Evolutionary conservation across 164 flowering plant genomes (phyloP).

Genomic region (Cinnamomum chago): DNA sequence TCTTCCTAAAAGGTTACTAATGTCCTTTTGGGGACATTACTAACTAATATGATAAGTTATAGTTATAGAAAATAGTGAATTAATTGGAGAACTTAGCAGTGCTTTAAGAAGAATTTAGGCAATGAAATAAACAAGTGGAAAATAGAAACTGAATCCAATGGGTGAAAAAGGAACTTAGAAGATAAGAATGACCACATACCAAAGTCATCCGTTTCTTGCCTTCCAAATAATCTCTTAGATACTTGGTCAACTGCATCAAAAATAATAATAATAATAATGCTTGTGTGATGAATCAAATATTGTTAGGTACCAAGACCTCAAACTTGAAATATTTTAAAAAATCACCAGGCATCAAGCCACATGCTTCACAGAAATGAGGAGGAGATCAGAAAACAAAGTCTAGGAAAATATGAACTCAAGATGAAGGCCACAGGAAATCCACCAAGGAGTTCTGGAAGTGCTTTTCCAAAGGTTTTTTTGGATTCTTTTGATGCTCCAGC

Average conservation of each 20-base stretch:
- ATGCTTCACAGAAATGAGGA: background rate
- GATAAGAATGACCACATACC: conserved; percentile 36
- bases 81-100: background rate
- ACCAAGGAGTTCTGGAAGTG: conserved; percentile 87
- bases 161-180: background rate
- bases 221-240: conserved; percentile 78
- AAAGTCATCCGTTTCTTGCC: conserved; percentile 86
- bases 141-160: too few relatives aligned
- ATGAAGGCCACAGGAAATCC: conserved; percentile 9
- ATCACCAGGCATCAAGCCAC: background rate
- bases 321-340: background rate
- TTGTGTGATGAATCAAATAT: background rate
- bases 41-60: too few relatives aligned
- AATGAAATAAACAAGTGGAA: too few relatives aligned
- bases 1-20: too few relatives aligned
- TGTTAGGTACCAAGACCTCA: background rate
- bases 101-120: background rate
- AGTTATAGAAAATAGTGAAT: too few relatives aligned
- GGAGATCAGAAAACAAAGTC: background rate
- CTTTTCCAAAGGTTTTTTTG: conserved; percentile 71
- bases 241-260: conserved; percentile 64
- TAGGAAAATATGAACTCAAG: background rate
- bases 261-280: background rate
- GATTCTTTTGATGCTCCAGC: conserved; percentile 87
- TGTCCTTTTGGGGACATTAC: too few relatives aligned